phyloP scores from a whole-genome alignment of 805 yeast genomes.

The Nakazawaea wickerhamii region DNA sequence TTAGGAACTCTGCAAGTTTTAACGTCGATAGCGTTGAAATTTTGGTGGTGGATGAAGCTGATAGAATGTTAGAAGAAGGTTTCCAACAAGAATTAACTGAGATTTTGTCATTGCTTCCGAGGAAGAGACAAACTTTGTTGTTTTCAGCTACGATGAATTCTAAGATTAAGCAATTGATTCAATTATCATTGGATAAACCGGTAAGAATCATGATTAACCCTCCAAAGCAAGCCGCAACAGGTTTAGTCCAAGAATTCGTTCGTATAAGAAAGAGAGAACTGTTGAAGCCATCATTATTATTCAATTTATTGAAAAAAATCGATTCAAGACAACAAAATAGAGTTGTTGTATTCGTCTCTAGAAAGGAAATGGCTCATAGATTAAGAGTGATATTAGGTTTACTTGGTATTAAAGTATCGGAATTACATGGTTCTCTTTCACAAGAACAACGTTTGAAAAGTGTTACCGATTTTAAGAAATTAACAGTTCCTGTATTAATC shows the following conservation, averaged over 20 bases:
- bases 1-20: constrained; percentile 90
- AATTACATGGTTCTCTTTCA: constrained; percentile 75
- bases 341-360: constrained; percentile 84
- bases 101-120: constrained; percentile 80
- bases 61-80: constrained; percentile 98
- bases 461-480: constrained; percentile 75
- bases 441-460: constrained; percentile 91
- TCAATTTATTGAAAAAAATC: constrained; percentile 60
- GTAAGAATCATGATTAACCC: constrained; percentile 95
- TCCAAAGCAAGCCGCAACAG: constrained; percentile 90
- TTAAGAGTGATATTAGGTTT: constrained; percentile 72
- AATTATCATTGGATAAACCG: constrained; percentile 83
- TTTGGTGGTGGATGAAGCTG: constrained; percentile 94
- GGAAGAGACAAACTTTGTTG: constrained; percentile 86
- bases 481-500: constrained; percentile 78
- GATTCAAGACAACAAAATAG: constrained; percentile 62
- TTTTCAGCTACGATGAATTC: constrained; percentile 99
- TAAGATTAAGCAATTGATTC: constrained; percentile 79
- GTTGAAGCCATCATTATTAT: constrained; percentile 77
- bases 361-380: constrained; percentile 87
- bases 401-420: constrained; percentile 71
- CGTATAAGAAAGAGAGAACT: constrained; percentile 87
- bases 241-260: constrained; percentile 87
- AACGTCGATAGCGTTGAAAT: constrained; percentile 89
- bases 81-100: constrained; percentile 93